These are phyloP conservation scores for Penicillium sp. DNA, from an alignment of 2,329 filamentous ascomycete genomes.

Conservation along the genomic window DNA sequence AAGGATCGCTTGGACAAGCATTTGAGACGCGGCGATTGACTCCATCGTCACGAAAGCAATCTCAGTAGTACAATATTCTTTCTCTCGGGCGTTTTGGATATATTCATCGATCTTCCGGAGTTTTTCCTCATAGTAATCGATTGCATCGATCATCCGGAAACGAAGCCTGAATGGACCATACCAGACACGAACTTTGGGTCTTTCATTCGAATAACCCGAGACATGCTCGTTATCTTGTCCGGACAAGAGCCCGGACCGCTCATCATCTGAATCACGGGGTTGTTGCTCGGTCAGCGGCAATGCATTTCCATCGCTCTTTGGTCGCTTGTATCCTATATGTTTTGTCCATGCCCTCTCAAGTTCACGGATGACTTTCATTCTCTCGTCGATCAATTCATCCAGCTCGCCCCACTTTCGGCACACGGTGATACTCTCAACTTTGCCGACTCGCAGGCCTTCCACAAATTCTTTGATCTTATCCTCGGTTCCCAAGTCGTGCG, in stretches of 20 bases:
- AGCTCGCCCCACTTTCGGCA: constrained; percentile 84
- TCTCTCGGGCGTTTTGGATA: constrained; percentile 67
- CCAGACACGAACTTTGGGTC: constrained; percentile 71
- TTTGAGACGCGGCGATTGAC: constrained; percentile 85
- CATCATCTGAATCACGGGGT: constrained; percentile 53
- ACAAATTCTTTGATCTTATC: constrained; percentile 80
- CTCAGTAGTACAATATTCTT: constrained; percentile 73
- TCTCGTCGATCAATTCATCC: constrained; percentile 68
- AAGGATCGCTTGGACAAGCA: constrained; percentile 92
- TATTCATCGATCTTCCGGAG: constrained; percentile 74
- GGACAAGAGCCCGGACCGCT: constrained; percentile 58
- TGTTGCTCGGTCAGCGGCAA: constrained; percentile 52
- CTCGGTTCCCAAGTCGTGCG: constrained; percentile 72
- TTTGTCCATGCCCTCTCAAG: constrained; percentile 83
- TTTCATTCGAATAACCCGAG: constrained; percentile 44
- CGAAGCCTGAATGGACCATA: constrained; percentile 73
- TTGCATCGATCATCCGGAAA: constrained; percentile 75
- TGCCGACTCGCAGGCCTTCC: constrained; percentile 82
- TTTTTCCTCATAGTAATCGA: constrained; percentile 90
- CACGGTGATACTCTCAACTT: constrained; percentile 80
- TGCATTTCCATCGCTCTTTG: constrained; percentile 43
- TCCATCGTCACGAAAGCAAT: constrained; percentile 97
- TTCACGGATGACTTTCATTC: constrained; percentile 63
- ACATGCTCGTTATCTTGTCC: constrained; percentile 42
- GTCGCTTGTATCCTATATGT: constrained; percentile 60